Percentiles rank a stretch among this genome's conserved stretches.
These are phyloP conservation scores for Sporisorium graminicola DNA, from an alignment of 1,284 basidiomycete genomes.

Conservation along the genomic window DNA sequence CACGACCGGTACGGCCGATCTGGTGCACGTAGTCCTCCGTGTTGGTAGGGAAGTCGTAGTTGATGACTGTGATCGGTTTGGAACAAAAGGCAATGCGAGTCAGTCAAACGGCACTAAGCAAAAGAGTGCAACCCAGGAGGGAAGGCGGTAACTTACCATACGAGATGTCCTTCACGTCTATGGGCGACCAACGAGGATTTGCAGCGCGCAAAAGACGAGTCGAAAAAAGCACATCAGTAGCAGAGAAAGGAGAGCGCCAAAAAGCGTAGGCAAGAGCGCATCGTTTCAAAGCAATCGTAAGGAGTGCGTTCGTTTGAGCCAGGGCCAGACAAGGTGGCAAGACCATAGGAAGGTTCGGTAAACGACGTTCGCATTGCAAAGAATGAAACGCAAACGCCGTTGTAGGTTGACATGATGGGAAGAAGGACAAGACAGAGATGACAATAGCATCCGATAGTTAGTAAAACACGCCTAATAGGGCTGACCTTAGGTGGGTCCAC, in stretches of 20 bases:
- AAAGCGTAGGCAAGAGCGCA: conserved; percentile 13
- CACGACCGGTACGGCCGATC: conserved; percentile 82
- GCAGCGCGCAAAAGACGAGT: conserved; percentile 3
- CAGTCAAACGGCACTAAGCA: background rate
- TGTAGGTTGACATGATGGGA: conserved; percentile 32
- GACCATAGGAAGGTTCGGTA: conserved; percentile 5
- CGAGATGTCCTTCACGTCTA: conserved; percentile 94
- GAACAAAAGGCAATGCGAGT: background rate
- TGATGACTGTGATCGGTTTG: conserved; percentile 69
- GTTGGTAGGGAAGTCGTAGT: conserved; percentile 97
- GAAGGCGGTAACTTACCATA: conserved; percentile 78
- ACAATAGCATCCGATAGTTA: conserved; percentile 50
- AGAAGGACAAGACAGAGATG: conserved; percentile 24
- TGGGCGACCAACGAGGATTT: conserved; percentile 14
- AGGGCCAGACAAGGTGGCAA: conserved; percentile 12
- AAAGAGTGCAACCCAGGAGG: background rate
- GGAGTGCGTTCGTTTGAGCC: conserved; percentile 17
- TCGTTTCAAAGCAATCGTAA: conserved; percentile 43
- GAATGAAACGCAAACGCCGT: conserved; percentile 57
- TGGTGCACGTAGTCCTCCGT: conserved; percentile 95
- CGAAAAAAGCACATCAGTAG: conserved; percentile 22
- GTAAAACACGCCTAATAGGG: conserved; percentile 32
- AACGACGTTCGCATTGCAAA: conserved; percentile 64
- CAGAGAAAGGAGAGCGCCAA: conserved; percentile 40
- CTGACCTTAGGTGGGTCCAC: background rate